Percentiles rank a stretch among this genome's conserved stretches.
phyloP scores from a whole-genome alignment of 2,329 filamentous ascomycete genomes.

The Didymella segeticola region DNA sequence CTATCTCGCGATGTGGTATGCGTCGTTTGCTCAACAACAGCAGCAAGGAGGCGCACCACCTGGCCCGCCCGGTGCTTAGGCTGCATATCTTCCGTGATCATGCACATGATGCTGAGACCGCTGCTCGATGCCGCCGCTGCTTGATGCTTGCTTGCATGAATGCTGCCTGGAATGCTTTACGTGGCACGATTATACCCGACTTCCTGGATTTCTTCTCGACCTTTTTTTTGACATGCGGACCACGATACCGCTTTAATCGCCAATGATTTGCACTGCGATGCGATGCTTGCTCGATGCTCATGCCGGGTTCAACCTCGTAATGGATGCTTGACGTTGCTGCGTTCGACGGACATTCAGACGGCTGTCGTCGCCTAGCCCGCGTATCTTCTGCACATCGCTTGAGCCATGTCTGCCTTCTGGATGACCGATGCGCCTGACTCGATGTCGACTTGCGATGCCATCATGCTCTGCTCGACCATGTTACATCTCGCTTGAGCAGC shows the following conservation, averaged over 20 bases:
- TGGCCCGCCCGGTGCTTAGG: conserved; percentile 46
- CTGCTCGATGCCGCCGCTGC: conserved; percentile 45
- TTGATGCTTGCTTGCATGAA: conserved; percentile 50
- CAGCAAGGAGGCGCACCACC: conserved; percentile 39
- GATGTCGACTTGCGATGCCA: not conserved
- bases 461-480: not conserved
- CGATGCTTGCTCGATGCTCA: conserved; percentile 15
- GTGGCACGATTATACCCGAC: conserved; percentile 38
- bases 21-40: conserved; percentile 66
- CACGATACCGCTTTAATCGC: conserved; percentile 9
- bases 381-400: conserved; percentile 14
- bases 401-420: conserved; percentile 10
- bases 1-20: conserved; percentile 82
- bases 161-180: conserved; percentile 37
- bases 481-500: not conserved
- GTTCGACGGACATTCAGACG: not conserved
- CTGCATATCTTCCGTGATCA: conserved; percentile 42
- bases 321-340: conserved; percentile 15
- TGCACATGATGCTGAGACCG: conserved; percentile 46
- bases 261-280: conserved; percentile 32
- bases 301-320: conserved; percentile 6
- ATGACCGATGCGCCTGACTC: conserved; percentile 7
- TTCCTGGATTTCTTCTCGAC: conserved; percentile 19
- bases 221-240: conserved; percentile 24
- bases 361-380: conserved; percentile 10